Evolutionary conservation across 306 rosid genomes (phyloP).

Genomic region (Rosa multiflora): DNA sequence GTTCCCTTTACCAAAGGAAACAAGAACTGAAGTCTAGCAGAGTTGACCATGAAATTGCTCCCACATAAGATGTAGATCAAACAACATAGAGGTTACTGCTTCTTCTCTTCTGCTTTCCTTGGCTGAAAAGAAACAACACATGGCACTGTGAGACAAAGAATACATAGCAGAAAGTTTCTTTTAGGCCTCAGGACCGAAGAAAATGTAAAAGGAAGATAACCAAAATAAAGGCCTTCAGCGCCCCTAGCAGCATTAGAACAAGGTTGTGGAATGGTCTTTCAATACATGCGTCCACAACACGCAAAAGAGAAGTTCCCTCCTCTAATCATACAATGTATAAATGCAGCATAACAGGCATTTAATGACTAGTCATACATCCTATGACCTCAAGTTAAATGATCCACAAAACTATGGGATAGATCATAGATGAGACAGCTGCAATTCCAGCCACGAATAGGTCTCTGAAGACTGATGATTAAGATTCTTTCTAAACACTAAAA

Average conservation of each 20-base stretch:
- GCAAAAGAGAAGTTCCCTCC: not conserved
- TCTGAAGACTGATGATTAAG: not conserved
- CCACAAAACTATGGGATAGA: not conserved
- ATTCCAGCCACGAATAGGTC: not conserved
- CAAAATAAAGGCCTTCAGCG: not conserved
- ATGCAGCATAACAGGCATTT: not conserved
- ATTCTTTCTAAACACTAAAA: not conserved
- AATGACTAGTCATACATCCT: not conserved
- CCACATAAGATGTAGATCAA: not conserved
- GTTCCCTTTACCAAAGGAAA: slow-evolving; percentile 21
- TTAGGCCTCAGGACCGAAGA: not conserved
- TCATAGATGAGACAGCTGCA: not conserved
- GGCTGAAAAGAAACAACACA: slow-evolving; percentile 56
- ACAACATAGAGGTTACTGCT: slow-evolving; percentile 41
- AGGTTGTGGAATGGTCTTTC: no score
- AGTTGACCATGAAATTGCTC: slow-evolving; percentile 8
- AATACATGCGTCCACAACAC: not conserved
- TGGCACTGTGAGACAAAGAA: slow-evolving; percentile 2
- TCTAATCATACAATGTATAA: not conserved
- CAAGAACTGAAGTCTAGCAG: not conserved
- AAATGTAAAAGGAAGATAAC: not conserved
- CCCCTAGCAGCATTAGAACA: not conserved
- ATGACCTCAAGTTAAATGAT: not conserved
- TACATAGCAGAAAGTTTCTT: not conserved
- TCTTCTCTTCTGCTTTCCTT: slow-evolving; percentile 89